These are phyloP conservation scores for Begonia masoniana DNA, from an alignment of 306 rosid species.

Conservation along the genomic window DNA sequence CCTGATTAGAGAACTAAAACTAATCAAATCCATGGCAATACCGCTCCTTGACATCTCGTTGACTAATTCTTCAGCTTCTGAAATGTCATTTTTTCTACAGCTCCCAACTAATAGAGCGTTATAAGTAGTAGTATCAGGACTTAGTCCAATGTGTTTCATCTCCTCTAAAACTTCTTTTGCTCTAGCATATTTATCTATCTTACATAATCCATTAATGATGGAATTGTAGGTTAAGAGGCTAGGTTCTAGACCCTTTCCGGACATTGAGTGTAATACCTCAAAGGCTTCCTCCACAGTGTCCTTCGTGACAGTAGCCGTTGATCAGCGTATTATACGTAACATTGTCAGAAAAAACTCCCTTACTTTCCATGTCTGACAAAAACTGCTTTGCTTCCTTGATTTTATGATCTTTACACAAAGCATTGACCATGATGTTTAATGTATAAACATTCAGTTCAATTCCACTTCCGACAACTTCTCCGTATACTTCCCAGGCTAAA, in stretches of 20 bases:
- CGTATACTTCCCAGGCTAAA: conserved; percentile 60
- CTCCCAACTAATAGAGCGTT: conserved; percentile 58
- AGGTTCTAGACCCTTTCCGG: conserved; percentile 42
- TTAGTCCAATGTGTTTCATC: conserved; percentile 47
- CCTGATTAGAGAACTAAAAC: conserved; percentile 58
- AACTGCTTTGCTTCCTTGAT: conserved; percentile 31
- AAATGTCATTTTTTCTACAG: conserved; percentile 45
- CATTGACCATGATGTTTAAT: conserved; percentile 83
- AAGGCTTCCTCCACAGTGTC: conserved; percentile 48
- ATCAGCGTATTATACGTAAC: conserved; percentile 76
- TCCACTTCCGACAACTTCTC: conserved; percentile 37
- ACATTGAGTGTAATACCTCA: conserved; percentile 31
- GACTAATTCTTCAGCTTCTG: conserved; percentile 55
- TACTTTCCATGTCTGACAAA: conserved; percentile 45
- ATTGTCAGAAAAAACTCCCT: conserved; percentile 42
- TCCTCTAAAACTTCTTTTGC: conserved; percentile 46
- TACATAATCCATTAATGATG: conserved; percentile 70
- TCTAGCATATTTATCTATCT: conserved; percentile 36
- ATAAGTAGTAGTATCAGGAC: conserved; percentile 58
- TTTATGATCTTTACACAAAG: conserved; percentile 57
- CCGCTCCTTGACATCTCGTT: conserved; percentile 37
- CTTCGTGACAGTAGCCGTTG: conserved; percentile 51
- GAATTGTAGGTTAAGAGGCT: conserved; percentile 64
- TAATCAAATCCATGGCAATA: conserved; percentile 65
- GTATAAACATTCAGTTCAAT: conserved; percentile 48